These are phyloP conservation scores for Phyllostachys edulis DNA, from an alignment of 176 grass and related monocot genomes.

Conservation along the genomic window DNA sequence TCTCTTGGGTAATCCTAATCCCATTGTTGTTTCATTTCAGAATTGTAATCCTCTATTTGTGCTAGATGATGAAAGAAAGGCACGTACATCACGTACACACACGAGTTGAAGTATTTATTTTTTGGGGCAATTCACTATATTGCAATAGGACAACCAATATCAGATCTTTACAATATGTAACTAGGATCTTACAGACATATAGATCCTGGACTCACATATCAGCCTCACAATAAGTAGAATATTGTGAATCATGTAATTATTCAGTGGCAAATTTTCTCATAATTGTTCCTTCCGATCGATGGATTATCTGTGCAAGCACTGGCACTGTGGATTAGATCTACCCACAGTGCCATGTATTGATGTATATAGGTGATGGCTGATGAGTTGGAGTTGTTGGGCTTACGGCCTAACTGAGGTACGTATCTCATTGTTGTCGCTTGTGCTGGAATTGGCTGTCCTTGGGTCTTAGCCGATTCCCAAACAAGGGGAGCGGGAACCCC, in stretches of 20 bases:
- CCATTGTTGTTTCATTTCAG: background rate
- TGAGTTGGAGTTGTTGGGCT: constrained; percentile 13
- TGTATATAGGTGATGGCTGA: background rate
- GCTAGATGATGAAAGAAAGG: background rate
- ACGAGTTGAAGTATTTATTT: background rate
- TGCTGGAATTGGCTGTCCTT: constrained; percentile 34
- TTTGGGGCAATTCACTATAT: too few species aligned
- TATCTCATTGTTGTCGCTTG: background rate
- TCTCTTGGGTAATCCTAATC: background rate
- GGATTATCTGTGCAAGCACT: background rate
- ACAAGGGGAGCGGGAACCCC: background rate
- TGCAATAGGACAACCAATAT: too few species aligned
- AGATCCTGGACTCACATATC: too few species aligned
- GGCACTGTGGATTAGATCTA: constrained; percentile 28
- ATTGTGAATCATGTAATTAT: too few species aligned
- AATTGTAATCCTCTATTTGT: too few species aligned
- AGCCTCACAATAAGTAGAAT: too few species aligned
- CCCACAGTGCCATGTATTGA: background rate
- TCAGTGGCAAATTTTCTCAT: background rate
- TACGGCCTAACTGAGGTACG: background rate
- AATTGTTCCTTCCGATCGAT: background rate
- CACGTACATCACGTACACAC: background rate
- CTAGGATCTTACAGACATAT: too few species aligned
- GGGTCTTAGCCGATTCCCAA: constrained; percentile 3
- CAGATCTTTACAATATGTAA: too few species aligned